Conservation (phyloP, 805 yeast genomes). For the Starmerella bacillaris region DNA sequence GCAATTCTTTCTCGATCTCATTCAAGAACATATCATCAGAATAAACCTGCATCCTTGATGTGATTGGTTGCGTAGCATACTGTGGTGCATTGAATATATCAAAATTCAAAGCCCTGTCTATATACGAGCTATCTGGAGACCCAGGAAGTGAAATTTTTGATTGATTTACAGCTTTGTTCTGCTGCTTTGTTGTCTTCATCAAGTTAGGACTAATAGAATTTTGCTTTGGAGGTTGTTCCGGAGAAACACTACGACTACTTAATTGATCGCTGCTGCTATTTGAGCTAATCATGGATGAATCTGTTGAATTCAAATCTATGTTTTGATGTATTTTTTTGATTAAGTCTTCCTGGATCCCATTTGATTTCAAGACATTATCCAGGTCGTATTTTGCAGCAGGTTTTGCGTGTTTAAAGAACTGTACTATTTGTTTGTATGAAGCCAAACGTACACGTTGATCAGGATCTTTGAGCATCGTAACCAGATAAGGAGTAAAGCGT, state of each 20-base stretch:
- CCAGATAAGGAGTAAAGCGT: conserved; percentile 22
- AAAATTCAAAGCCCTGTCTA: background rate
- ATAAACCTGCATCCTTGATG: conserved; percentile 19
- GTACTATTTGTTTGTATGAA: conserved; percentile 21
- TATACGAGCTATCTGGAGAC: background rate
- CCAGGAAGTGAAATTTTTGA: background rate
- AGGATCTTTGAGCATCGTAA: conserved; percentile 19
- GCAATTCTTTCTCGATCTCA: conserved; percentile 16
- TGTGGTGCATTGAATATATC: conserved; percentile 4
- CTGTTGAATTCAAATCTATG: background rate
- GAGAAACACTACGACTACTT: background rate
- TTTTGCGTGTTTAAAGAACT: conserved; percentile 26
- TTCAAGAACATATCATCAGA: conserved; percentile 20
- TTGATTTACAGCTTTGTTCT: too few relatives aligned
- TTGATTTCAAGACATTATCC: conserved; percentile 25
- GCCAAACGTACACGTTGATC: conserved; percentile 15
- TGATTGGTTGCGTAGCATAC: conserved; percentile 26
- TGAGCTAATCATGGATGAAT: background rate
- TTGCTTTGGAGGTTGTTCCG: too few relatives aligned
- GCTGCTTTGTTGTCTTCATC: too few relatives aligned
- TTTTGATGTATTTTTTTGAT: background rate
- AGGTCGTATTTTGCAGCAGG: conserved; percentile 31
- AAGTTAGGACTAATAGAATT: too few relatives aligned
- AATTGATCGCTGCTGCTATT: background rate
- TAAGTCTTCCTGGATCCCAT: conserved; percentile 9